Conservation (phyloP, 1,139 yeast species). For the Yamadazyma triangularis region DNA sequence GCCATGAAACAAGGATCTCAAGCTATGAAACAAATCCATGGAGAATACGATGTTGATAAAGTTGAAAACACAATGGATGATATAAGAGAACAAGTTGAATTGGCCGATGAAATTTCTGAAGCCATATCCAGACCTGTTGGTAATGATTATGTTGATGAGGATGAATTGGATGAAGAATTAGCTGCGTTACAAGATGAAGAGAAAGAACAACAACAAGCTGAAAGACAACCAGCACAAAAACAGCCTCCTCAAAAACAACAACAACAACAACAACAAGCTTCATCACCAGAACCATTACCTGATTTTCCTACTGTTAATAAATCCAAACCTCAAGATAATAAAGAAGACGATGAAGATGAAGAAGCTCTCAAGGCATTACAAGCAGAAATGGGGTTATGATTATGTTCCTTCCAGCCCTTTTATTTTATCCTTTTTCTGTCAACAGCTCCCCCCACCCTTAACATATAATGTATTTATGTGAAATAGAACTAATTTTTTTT, state of each 20-base stretch:
- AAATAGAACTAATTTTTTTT: no score
- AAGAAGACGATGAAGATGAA: constrained; percentile 81
- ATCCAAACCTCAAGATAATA: constrained; percentile 29
- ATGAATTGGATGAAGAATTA: constrained; percentile 86
- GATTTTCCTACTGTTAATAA: constrained; percentile 44
- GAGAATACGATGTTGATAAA: constrained; percentile 91
- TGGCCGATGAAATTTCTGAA: constrained; percentile 92
- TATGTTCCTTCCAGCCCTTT: no score
- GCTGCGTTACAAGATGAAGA: constrained; percentile 86
- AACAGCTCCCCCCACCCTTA: no score
- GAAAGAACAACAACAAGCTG: constrained; percentile 26
- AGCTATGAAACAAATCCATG: constrained; percentile 96
- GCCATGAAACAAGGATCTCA: constrained; percentile 97
- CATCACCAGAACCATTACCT: constrained; percentile 33
- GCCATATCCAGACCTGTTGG: constrained; percentile 93
- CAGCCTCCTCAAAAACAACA: no score
- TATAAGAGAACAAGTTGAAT: constrained; percentile 91
- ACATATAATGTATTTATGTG: no score
- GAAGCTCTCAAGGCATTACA: constrained; percentile 85
- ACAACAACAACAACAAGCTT: constrained; percentile 4
- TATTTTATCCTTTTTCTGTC: no score
- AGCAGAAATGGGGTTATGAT: constrained; percentile 93
- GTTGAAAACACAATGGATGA: constrained; percentile 99
- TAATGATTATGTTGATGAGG: constrained; percentile 69
- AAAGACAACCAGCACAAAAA: constrained; percentile 15